These are phyloP conservation scores for Lanmaoa rubissima DNA, from an alignment of 768 basidiomycete species.

Conservation along the genomic window DNA sequence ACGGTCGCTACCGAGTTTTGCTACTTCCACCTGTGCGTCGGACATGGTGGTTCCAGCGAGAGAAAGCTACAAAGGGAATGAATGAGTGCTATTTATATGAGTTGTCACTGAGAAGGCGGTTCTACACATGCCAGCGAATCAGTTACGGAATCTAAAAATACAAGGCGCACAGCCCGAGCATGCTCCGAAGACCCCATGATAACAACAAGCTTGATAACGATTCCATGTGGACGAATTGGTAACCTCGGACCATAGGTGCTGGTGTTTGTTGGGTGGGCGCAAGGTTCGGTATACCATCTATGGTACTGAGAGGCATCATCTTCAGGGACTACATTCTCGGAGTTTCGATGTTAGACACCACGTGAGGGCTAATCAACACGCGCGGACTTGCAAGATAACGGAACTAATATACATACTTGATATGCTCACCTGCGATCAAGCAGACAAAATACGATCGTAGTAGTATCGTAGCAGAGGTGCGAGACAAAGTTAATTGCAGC, in stretches of 20 bases:
- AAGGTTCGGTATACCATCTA: neutral
- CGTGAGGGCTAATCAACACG: too few relatives aligned
- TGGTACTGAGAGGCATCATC: neutral
- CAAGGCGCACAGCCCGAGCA: neutral
- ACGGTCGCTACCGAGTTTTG: conserved; percentile 17
- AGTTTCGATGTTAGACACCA: too few relatives aligned
- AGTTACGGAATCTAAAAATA: neutral
- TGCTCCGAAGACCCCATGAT: too few relatives aligned
- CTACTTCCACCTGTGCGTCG: conserved; percentile 12
- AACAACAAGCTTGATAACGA: too few relatives aligned
- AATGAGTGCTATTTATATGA: conserved; percentile 2
- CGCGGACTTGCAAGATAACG: too few relatives aligned
- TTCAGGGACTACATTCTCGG: too few relatives aligned
- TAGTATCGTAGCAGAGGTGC: too few relatives aligned
- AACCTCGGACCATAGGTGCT: neutral
- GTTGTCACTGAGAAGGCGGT: neutral
- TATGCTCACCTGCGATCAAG: too few relatives aligned
- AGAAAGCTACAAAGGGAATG: neutral
- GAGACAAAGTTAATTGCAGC: conserved; percentile 26
- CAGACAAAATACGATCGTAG: too few relatives aligned
- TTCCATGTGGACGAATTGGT: too few relatives aligned
- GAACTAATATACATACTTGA: too few relatives aligned
- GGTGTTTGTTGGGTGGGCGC: neutral
- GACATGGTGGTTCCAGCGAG: conserved; percentile 17
- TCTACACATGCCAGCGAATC: neutral